phyloP scores from a whole-genome alignment of 768 basidiomycete genomes.

The Trichaptum fuscoviolaceum region DNA sequence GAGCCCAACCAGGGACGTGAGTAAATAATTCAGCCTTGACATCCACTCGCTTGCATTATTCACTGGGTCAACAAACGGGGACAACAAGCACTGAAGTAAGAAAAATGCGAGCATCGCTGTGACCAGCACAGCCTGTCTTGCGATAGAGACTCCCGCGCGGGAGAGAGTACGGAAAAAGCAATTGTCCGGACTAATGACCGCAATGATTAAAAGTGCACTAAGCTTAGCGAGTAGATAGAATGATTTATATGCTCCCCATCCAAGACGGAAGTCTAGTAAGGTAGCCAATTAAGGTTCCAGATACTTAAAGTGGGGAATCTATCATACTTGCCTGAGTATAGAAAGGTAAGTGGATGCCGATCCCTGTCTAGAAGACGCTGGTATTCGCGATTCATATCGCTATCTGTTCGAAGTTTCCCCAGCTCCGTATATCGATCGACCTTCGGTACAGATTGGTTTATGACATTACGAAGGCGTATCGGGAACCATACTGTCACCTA shows the following conservation, averaged over 20 bases:
- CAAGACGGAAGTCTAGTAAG: slow-evolving; percentile 55
- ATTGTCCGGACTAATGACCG: slow-evolving; percentile 64
- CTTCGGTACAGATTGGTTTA: slow-evolving; percentile 51
- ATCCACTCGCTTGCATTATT: slow-evolving; percentile 75
- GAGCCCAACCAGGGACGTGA: slow-evolving; percentile 59
- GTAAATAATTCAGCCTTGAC: slow-evolving; percentile 64
- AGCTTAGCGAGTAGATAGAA: slow-evolving; percentile 68
- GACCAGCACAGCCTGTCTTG: slow-evolving; percentile 59
- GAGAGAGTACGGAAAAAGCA: slow-evolving; percentile 60
- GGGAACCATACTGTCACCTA: slow-evolving; percentile 73
- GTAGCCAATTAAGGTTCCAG: slow-evolving; percentile 5
- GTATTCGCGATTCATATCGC: slow-evolving; percentile 66
- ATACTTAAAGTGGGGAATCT: too few relatives aligned
- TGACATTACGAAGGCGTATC: slow-evolving; percentile 50
- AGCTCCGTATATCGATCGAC: slow-evolving; percentile 68
- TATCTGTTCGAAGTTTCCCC: slow-evolving; percentile 50
- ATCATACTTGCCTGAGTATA: slow-evolving; percentile 55
- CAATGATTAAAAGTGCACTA: slow-evolving; percentile 56
- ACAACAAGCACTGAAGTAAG: slow-evolving; percentile 50
- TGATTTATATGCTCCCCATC: slow-evolving; percentile 63
- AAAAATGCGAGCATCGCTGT: slow-evolving; percentile 55
- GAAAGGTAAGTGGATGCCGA: slow-evolving; percentile 60
- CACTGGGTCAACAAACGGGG: slow-evolving; percentile 64
- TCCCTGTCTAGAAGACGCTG: slow-evolving; percentile 60
- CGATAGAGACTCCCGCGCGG: slow-evolving; percentile 44